These are phyloP conservation scores for Amanita subjunquillea DNA, from an alignment of 768 basidiomycete species.

Conservation along the genomic window DNA sequence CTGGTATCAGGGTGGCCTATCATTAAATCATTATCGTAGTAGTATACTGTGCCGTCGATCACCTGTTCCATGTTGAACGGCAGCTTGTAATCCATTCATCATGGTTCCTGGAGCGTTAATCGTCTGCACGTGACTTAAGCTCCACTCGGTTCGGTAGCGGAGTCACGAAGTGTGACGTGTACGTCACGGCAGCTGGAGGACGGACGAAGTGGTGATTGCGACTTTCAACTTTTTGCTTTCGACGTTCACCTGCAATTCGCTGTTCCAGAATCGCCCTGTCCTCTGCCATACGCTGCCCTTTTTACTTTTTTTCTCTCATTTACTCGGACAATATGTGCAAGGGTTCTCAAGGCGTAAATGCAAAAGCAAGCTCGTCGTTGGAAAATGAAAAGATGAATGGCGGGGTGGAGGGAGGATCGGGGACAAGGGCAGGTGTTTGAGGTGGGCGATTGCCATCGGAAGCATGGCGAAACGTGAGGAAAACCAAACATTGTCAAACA, in stretches of 20 bases:
- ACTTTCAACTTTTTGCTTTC: constrained; percentile 3
- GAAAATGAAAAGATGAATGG: neutral
- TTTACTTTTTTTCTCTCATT: neutral
- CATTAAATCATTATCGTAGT: too few relatives aligned
- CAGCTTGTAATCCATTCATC: too few relatives aligned
- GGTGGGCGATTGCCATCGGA: constrained; percentile 1
- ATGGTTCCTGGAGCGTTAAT: too few relatives aligned
- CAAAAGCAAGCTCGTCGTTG: neutral
- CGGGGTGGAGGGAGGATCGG: neutral
- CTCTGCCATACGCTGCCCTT: neutral
- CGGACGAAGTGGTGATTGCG: neutral
- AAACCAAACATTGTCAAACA: constrained; percentile 6
- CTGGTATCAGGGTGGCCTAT: too few relatives aligned
- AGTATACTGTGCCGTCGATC: too few relatives aligned
- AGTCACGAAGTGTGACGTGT: neutral
- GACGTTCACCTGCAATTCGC: neutral
- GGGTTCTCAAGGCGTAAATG: neutral
- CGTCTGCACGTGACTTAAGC: too few relatives aligned
- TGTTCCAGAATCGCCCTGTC: neutral
- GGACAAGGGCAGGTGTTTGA: constrained; percentile 1
- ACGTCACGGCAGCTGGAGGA: neutral
- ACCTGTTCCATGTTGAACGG: too few relatives aligned
- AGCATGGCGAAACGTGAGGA: constrained; percentile 1
- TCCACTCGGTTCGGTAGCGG: too few relatives aligned
- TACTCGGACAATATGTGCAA: neutral